These are phyloP conservation scores for Xylaria sp. DNA, from an alignment of 2,329 filamentous ascomycete genomes.

Conservation along the genomic window DNA sequence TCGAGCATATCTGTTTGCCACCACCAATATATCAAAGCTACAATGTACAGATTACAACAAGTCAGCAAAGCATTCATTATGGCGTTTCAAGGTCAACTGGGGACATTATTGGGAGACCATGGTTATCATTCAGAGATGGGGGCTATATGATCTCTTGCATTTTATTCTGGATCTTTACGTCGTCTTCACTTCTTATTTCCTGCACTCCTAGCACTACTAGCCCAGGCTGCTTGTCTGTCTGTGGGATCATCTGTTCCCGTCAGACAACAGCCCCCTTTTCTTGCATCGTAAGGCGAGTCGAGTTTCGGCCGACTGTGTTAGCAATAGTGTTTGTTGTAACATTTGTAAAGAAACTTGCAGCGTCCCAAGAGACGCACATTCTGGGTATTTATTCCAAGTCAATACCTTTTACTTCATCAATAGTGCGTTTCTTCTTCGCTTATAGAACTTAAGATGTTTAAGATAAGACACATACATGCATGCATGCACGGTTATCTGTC, in stretches of 20 bases:
- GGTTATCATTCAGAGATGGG: slow-evolving; percentile 19
- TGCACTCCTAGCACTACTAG: not conserved
- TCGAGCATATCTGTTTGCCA: slow-evolving; percentile 4
- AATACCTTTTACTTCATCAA: not conserved
- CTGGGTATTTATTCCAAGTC: not conserved
- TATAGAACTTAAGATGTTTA: not conserved
- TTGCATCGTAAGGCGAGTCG: slow-evolving; percentile 17
- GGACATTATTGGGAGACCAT: slow-evolving; percentile 19
- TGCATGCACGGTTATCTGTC: not conserved
- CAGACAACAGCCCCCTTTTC: slow-evolving; percentile 1
- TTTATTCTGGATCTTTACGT: slow-evolving; percentile 15
- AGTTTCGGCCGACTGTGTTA: slow-evolving; percentile 15
- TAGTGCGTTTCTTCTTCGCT: not conserved
- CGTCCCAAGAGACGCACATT: slow-evolving; percentile 9
- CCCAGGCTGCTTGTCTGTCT: not conserved
- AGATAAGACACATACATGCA: not conserved
- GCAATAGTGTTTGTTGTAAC: slow-evolving; percentile 29
- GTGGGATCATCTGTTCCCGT: slow-evolving; percentile 1
- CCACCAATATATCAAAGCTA: slow-evolving; percentile 26
- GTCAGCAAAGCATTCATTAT: slow-evolving; percentile 35
- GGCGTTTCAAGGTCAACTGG: slow-evolving; percentile 36
- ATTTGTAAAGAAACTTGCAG: slow-evolving; percentile 20
- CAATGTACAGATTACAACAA: slow-evolving; percentile 31
- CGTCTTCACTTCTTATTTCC: not conserved
- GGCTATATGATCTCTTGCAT: slow-evolving; percentile 25